Conservation (phyloP, 208 protist genomes). For the Leishmania guyanensis region DNA sequence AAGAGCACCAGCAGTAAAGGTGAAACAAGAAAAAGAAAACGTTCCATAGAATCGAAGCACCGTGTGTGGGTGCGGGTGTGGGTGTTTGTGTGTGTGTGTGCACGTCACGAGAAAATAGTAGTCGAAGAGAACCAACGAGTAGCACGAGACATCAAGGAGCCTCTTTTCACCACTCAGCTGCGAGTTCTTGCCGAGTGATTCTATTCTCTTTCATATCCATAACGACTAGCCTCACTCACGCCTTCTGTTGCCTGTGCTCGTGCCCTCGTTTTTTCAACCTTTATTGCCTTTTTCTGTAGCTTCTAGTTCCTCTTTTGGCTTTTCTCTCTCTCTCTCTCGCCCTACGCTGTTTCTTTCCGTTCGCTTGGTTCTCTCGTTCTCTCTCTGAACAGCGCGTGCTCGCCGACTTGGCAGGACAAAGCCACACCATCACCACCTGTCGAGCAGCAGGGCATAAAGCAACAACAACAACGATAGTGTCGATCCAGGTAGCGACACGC, state of each 20-base stretch:
- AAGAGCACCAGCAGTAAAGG: background rate
- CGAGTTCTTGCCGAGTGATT: background rate
- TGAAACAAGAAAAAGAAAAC: background rate
- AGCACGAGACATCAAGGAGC: background rate
- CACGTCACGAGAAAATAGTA: background rate
- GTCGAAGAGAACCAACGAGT: background rate
- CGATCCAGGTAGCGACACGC: background rate
- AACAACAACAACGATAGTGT: background rate
- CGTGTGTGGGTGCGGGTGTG: background rate
- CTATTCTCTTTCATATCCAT: background rate
- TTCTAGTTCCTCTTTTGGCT: background rate
- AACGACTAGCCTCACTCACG: background rate
- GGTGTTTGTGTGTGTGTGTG: background rate
- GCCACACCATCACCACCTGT: background rate
- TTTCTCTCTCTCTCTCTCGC: background rate
- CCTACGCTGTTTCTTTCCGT: background rate
- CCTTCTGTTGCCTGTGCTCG: background rate
- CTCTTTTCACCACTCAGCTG: background rate
- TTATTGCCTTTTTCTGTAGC: background rate
- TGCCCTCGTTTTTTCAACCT: background rate
- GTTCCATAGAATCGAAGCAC: background rate
- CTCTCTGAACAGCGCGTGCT: background rate
- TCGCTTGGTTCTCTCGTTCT: background rate
- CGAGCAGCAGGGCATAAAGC: background rate
- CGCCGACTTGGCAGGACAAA: background rate